phyloP scores from a whole-genome alignment of 331 rosid species.

The Quercus phellos region DNA sequence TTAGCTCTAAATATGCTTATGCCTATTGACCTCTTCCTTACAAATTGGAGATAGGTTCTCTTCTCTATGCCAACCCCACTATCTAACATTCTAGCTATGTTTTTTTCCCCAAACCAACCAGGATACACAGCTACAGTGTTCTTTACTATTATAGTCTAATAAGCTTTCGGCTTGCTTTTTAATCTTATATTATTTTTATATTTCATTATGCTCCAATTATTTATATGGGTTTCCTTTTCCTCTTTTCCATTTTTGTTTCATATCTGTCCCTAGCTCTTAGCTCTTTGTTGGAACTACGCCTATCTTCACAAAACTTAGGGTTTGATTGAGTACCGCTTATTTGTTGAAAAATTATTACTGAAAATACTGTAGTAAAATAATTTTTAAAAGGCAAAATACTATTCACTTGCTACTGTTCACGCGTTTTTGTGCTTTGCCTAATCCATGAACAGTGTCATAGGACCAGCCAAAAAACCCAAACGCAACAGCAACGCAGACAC shows the following conservation, averaged over 20 bases:
- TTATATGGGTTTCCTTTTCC: not conserved
- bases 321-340: too few relatives aligned
- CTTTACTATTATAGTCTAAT: constrained; percentile 13
- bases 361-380: too few relatives aligned
- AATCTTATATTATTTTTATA: not conserved
- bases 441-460: too few relatives aligned
- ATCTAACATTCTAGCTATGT: too few relatives aligned
- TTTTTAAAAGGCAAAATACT: too few relatives aligned
- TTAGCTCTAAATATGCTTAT: not conserved
- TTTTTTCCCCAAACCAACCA: too few relatives aligned
- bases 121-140: not conserved
- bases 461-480: too few relatives aligned
- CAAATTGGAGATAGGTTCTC: constrained; percentile 26
- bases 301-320: too few relatives aligned
- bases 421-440: too few relatives aligned
- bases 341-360: too few relatives aligned
- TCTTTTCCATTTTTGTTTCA: not conserved
- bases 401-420: too few relatives aligned
- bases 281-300: not conserved
- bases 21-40: constrained; percentile 21
- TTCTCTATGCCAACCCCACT: constrained; percentile 2
- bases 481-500: too few relatives aligned
- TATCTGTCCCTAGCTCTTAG: not conserved
- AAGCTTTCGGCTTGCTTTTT: constrained; percentile 41
- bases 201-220: not conserved